Evolutionary conservation across 805 yeast species (phyloP), one percentile per base, ranked within the genome.

Genomic region (Wickerhamiella lipophila): DNA sequence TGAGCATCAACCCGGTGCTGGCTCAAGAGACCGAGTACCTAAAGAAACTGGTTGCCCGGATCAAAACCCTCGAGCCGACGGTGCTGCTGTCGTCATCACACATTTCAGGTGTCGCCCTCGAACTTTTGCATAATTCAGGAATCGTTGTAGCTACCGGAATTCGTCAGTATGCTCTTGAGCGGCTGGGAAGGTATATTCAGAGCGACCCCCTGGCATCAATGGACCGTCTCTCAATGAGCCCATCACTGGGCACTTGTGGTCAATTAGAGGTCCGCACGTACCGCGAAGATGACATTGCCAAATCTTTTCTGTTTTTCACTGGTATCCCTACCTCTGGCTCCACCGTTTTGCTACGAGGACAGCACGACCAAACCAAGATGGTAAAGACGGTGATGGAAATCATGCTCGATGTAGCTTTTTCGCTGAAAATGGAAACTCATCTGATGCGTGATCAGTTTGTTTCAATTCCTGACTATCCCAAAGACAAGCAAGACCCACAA

Each of bases 21-120:
- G 83, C 89, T 0, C 97, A 92, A 60, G 96, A 89, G 59, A 69
- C 75, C 43, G 96, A 89, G 56, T 89, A 81, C 58, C 71, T 92
- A 42, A 75, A 79, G 49, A 88, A 86, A 58, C 68, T 89, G 27
- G 92, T 87, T 0, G 81, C 81, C 1, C 71, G 96, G 53, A 76
- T 92, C 16, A 69, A 78, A 2, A 79, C 88, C 0, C 65, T 92
- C 50, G 75, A 74, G 44, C 96, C 99, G 0, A 84, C 77, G 56
- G 69, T 92, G 21, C 72, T 94, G 1, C 74, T 89, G 27, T 81
- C 83, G 13, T 86, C 87, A 12, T 81, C 83, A 22, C 72, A 82
- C 8, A 81, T 89, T 1, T 79, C 92, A 56, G 95, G 96, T 0
- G 68, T 81, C 29, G 97, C 96, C 0, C 66, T 84, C 42, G 73